These are phyloP conservation scores for Fraxinus pennsylvanica DNA, from an alignment of 257 asterid genomes.

Conservation along the genomic window DNA sequence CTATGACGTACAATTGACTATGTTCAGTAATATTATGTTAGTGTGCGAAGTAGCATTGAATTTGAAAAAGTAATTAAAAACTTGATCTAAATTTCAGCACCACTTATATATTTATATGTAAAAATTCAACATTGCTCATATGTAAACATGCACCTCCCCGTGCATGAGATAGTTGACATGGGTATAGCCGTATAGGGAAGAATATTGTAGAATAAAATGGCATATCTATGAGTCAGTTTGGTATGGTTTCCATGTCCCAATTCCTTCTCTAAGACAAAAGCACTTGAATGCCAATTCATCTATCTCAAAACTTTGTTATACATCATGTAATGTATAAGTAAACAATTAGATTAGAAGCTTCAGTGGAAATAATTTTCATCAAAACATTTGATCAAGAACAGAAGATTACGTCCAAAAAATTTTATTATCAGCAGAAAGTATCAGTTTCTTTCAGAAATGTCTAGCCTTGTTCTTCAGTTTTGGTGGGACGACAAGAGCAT, in stretches of 20 bases:
- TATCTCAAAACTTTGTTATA: background rate
- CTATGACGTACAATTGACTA: background rate
- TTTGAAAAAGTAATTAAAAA: background rate
- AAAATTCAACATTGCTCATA: background rate
- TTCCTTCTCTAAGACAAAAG: conserved; percentile 1
- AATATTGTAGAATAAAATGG: background rate
- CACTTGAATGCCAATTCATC: conserved; percentile 6
- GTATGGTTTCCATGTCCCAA: background rate
- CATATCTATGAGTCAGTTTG: background rate
- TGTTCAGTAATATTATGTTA: background rate
- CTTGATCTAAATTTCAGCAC: background rate
- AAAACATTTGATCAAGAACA: background rate
- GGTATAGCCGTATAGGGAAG: background rate
- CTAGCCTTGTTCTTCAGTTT: background rate
- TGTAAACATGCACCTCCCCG: background rate
- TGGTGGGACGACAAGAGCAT: background rate
- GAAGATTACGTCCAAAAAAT: background rate
- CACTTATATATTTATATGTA: background rate
- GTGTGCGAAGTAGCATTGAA: background rate
- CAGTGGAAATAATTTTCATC: background rate
- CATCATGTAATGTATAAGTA: background rate
- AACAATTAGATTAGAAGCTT: conserved; percentile 5
- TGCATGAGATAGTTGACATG: background rate
- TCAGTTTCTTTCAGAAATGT: background rate
- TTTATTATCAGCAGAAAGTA: conserved; percentile 6